Evolutionary conservation across 1,284 basidiomycete genomes (phyloP), one percentile per base, ranked within the genome.

Genomic region (Lentinus polychrous): DNA sequence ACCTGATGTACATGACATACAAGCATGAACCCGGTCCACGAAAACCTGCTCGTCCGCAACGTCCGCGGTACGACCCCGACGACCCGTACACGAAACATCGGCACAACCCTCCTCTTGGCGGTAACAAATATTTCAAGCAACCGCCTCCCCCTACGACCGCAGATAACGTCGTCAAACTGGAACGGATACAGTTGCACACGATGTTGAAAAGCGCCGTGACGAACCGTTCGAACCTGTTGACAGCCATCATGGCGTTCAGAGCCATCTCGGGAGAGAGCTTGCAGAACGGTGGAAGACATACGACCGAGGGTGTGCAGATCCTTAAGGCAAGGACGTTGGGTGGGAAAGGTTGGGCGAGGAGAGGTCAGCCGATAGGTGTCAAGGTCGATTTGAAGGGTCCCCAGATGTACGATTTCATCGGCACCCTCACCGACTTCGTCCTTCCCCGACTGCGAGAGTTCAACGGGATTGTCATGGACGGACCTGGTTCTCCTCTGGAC

Each of bases 1-100:
- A 97, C 69, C 72, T 96, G 57, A 81, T 99, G 75, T 99, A 99
- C 78, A 89, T 98, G 81, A 90, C 89, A 44, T 97, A 96, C 73
- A 75, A 83, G 51, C 93, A 95, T 67, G 78, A 79, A 58, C 67
- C 73, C 43, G 71, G 64, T 4, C 63, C 75, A 0, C 76, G 74
- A 31, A 72, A 77, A 15, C 69, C 75, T 5, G 70, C 76, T 0
- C 78, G 82, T 42, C 63, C 75, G 36, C 78, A 83, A 45, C 78
- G 83, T 40, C 80, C 84, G 45, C 76, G 71, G 11, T 92, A 83
- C 75, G 86, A 93, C 66, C 81, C 86, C 0, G 61, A 75, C 12
- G 80, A 92, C 60, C 91, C 91, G 3, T 94, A 92, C 71, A 72
- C 81, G 12, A 82, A 81, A 66, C 75, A 83, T 66, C 76, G 91